Conservation (phyloP, 148 eudicot species). For the Arctostaphylos glauca region DNA sequence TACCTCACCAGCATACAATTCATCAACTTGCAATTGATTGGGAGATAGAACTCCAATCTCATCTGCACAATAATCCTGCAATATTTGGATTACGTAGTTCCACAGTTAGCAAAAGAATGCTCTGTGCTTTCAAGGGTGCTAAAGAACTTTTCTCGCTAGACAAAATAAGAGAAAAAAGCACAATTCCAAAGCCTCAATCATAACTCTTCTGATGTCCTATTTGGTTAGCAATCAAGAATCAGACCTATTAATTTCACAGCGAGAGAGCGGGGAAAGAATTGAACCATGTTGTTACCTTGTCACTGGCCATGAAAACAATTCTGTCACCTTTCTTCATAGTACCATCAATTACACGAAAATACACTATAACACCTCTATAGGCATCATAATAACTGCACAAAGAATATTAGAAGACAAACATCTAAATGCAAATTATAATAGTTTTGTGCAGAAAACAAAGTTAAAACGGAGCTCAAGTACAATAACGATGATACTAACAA, state of each 20-base stretch:
- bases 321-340: constrained; percentile 90
- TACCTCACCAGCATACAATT: constrained; percentile 96
- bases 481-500: not conserved
- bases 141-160: not conserved
- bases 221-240: not conserved
- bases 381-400: constrained; percentile 93
- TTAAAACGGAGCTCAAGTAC: not conserved
- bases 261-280: not conserved
- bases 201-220: not conserved
- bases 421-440: not conserved
- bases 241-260: not conserved
- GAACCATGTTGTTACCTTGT: constrained; percentile 51
- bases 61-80: constrained; percentile 93
- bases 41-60: constrained; percentile 98
- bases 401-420: constrained; percentile 18
- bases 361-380: constrained; percentile 90
- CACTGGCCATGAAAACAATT: constrained; percentile 82
- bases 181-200: not conserved
- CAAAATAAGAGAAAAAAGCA: not conserved
- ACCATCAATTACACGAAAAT: constrained; percentile 95
- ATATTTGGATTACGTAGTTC: not conserved
- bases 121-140: not conserved
- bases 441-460: not conserved
- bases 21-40: constrained; percentile 79
- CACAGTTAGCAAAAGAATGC: constrained; percentile 2